Evolutionary conservation across 495 filamentous ascomycete species (phyloP).

Genomic region (Staphylotrichum longicolle): DNA sequence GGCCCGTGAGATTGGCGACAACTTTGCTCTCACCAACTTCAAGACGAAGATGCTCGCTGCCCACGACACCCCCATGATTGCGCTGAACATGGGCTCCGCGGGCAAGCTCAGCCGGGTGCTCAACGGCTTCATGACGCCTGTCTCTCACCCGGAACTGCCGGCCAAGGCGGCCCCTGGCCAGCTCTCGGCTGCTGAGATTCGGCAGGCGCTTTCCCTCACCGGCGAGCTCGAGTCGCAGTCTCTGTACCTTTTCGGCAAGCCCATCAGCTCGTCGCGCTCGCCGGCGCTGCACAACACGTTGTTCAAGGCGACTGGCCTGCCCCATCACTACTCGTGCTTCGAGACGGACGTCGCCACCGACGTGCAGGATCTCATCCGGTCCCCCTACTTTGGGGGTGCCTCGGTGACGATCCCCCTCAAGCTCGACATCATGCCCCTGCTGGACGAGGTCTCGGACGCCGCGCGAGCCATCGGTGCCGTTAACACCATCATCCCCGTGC

Average conservation of each 20-base stretch:
- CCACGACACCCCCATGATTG: conserved; percentile 79
- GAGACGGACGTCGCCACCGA: conserved; percentile 70
- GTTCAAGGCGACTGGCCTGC: conserved; percentile 75
- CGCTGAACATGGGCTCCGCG: conserved; percentile 89
- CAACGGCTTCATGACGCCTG: conserved; percentile 92
- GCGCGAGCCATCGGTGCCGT: conserved; percentile 86
- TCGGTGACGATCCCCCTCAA: conserved; percentile 97
- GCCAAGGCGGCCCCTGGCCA: conserved; percentile 95
- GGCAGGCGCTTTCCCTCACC: conserved; percentile 68
- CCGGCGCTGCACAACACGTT: conserved; percentile 87
- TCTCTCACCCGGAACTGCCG: conserved; percentile 84
- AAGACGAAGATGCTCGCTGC: conserved; percentile 67
- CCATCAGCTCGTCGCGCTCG: conserved; percentile 75
- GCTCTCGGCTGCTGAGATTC: conserved; percentile 86
- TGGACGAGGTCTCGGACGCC: conserved; percentile 76
- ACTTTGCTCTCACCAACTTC: conserved; percentile 81
- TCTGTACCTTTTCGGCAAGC: conserved; percentile 85
- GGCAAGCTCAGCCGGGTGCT: conserved; percentile 88
- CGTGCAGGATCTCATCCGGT: conserved; percentile 64
- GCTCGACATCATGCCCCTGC: conserved; percentile 74
- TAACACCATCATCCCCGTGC: conserved; percentile 75
- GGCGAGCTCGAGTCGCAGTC: conserved; percentile 74
- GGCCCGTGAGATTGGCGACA: conserved; percentile 75
- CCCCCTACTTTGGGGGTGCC: conserved; percentile 80
- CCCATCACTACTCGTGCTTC: conserved; percentile 77